Conservation (phyloP, 1,139 yeast species). For the Pneumocystis carinii region DNA sequence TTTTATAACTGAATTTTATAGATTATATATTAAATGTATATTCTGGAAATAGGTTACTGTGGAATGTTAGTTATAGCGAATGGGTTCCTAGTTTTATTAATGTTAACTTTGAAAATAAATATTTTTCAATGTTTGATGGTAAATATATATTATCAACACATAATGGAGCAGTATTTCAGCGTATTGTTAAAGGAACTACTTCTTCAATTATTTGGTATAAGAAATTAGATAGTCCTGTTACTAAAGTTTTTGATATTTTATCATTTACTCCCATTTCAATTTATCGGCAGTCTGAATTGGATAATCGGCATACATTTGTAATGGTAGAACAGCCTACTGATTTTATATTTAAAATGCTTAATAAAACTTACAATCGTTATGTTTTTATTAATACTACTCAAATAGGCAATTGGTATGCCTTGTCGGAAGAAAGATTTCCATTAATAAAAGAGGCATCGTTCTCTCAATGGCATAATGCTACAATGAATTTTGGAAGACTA, state of each 20-base stretch:
- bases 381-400: constrained; percentile 52
- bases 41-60: constrained; percentile 50
- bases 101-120: constrained; percentile 40
- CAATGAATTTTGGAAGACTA: not conserved
- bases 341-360: constrained; percentile 5
- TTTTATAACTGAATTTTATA: constrained; percentile 32
- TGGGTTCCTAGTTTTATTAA: constrained; percentile 93
- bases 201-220: constrained; percentile 54
- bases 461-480: constrained; percentile 23
- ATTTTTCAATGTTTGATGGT: constrained; percentile 37
- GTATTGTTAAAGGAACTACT: constrained; percentile 22
- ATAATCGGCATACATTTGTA: constrained; percentile 20
- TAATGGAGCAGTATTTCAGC: constrained; percentile 36
- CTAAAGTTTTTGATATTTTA: constrained; percentile 60
- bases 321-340: constrained; percentile 26
- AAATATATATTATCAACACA: constrained; percentile 73
- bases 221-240: constrained; percentile 46
- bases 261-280: constrained; percentile 14
- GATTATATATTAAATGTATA: constrained; percentile 47
- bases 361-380: not conserved
- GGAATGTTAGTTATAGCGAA: constrained; percentile 77
- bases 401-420: constrained; percentile 70
- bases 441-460: constrained; percentile 64
- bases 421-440: constrained; percentile 65
- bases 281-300: constrained; percentile 6